Conservation (phyloP, 139 green algal genomes). For the Pleodorina starrii region DNA sequence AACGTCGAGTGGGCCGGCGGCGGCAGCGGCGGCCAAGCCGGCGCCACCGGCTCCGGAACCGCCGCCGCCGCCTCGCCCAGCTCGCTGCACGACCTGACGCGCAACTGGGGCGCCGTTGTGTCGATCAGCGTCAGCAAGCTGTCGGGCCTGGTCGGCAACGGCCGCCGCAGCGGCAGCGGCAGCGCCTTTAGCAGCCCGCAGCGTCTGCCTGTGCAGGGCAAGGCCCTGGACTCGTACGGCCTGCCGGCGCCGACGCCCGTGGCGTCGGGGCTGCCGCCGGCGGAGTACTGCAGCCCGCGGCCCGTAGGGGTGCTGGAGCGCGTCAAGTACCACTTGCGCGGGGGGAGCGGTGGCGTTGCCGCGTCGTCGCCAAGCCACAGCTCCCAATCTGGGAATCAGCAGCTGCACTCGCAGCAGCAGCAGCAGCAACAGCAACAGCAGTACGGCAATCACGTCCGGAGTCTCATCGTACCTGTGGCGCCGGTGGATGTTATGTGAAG, state of each 20-base stretch:
- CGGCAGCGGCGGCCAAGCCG: not conserved
- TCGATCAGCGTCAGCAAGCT: slow-evolving; percentile 2
- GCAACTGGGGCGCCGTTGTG: slow-evolving; percentile 21
- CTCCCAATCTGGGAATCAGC: too few relatives aligned
- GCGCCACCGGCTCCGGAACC: not conserved
- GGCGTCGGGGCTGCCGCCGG: not conserved
- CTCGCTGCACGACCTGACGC: slow-evolving; percentile 5
- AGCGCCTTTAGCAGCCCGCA: slow-evolving; percentile 27
- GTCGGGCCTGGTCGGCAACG: too few relatives aligned
- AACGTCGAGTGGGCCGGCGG: not conserved
- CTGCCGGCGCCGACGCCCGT: slow-evolving; percentile 29
- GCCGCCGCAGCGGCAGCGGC: not conserved
- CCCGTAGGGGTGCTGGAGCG: slow-evolving; percentile 28
- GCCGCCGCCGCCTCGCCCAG: not conserved
- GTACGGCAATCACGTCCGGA: not conserved
- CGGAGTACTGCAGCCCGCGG: slow-evolving; percentile 13
- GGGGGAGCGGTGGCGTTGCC: not conserved
- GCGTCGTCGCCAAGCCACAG: not conserved
- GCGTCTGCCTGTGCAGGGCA: not conserved
- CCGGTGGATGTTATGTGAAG: not conserved
- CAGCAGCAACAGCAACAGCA: not conserved
- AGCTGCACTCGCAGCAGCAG: slow-evolving; percentile 6
- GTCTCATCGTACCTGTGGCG: not conserved
- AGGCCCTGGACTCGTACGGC: slow-evolving; percentile 27
- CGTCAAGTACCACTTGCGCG: slow-evolving; percentile 33